Evolutionary conservation across 176 grass and related monocot genomes (phyloP).

Genomic region (Zizania latifolia): DNA sequence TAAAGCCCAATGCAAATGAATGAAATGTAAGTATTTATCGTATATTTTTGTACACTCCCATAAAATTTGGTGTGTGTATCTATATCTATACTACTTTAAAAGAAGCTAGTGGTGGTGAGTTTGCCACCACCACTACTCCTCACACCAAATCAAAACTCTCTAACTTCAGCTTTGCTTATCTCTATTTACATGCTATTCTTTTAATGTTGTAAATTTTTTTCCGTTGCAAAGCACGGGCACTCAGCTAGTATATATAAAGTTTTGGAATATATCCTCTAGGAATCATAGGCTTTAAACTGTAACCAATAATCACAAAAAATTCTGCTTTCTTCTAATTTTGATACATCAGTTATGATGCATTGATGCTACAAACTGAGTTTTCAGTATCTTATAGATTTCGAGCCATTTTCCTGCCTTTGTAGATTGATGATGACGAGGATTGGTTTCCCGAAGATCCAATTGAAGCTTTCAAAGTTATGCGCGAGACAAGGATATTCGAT

Average conservation of each 20-base stretch:
- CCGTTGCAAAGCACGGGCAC: too few relatives aligned
- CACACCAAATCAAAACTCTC: too few relatives aligned
- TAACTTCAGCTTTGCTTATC: too few relatives aligned
- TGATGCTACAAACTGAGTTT: background rate
- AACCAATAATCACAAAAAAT: background rate
- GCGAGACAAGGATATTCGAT: constrained; percentile 65
- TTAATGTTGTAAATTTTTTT: too few relatives aligned
- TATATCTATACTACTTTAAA: too few relatives aligned
- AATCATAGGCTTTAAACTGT: background rate
- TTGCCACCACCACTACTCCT: too few relatives aligned
- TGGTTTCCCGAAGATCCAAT: constrained; percentile 83
- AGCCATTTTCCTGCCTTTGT: constrained; percentile 22
- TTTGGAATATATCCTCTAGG: background rate
- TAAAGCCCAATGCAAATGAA: background rate
- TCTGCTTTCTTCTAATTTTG: constrained; percentile 5
- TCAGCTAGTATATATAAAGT: too few relatives aligned
- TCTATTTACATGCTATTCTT: too few relatives aligned
- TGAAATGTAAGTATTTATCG: background rate
- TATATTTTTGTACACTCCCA: background rate
- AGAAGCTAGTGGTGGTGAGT: too few relatives aligned
- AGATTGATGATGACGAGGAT: constrained; percentile 89
- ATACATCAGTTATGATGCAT: background rate
- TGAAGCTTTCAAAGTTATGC: constrained; percentile 92
- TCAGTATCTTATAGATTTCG: background rate
- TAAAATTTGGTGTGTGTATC: background rate